Conservation (phyloP, 768 basidiomycete genomes). For the Kwoniella pini region DNA sequence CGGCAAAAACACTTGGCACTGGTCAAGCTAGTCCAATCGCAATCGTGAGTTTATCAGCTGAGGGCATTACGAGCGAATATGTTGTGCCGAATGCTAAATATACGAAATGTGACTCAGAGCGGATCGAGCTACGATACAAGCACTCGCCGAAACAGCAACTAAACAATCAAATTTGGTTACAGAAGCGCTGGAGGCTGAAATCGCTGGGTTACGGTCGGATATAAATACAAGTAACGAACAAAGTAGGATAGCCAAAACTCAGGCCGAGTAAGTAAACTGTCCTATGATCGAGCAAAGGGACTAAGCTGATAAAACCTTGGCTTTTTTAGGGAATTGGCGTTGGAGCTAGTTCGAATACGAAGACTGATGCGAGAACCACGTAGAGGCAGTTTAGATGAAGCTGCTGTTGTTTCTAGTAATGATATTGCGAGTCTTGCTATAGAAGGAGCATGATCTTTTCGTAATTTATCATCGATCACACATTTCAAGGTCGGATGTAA, state of each 20-base stretch:
- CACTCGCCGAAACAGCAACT: conserved; percentile 21
- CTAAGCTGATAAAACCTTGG: not conserved
- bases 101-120: conserved; percentile 12
- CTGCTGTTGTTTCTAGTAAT: conserved; percentile 9
- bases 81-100: not conserved
- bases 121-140: conserved; percentile 23
- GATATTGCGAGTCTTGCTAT: conserved; percentile 5
- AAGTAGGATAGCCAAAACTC: conserved; percentile 21
- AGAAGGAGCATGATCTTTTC: too few species aligned
- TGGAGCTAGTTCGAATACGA: conserved; percentile 34
- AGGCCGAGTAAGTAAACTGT: conserved; percentile 34
- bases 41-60: conserved; percentile 31
- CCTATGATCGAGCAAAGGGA: too few species aligned
- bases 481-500: too few species aligned
- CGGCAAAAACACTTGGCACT: conserved; percentile 38
- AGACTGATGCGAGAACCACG: conserved; percentile 34
- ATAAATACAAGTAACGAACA: conserved; percentile 30
- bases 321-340: conserved; percentile 27
- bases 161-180: conserved; percentile 21
- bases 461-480: too few species aligned
- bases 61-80: not conserved
- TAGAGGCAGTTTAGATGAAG: conserved; percentile 19
- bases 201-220: conserved; percentile 23
- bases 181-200: conserved; percentile 32
- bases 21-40: conserved; percentile 41